Conservation (phyloP, 306 rosid species). For the Pyrus pyrifolia region DNA sequence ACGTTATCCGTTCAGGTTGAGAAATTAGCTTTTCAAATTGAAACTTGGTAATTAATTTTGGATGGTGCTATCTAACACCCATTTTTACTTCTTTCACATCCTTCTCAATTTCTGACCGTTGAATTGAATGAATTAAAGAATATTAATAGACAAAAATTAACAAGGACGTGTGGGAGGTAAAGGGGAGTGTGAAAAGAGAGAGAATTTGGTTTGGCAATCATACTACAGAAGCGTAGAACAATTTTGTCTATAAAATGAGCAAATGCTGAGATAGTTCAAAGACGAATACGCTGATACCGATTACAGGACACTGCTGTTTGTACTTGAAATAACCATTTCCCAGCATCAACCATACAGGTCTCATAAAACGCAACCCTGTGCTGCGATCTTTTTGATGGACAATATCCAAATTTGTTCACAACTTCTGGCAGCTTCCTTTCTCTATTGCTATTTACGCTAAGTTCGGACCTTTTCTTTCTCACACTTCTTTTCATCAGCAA, state of each 20-base stretch:
- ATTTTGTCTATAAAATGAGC: too few species aligned
- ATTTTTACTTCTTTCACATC: too few species aligned
- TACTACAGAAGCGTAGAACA: neutral
- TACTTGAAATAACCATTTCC: neutral
- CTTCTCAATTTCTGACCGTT: too few species aligned
- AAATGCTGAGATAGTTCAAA: too few species aligned
- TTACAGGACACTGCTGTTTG: neutral
- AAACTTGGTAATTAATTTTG: neutral
- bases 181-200: too few species aligned
- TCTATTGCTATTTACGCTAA: neutral
- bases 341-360: neutral
- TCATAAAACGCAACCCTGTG: neutral
- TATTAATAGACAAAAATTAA: too few species aligned
- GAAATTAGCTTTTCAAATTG: neutral
- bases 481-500: slow-evolving; percentile 13
- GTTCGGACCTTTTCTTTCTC: slow-evolving; percentile 22
- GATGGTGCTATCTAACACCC: too few species aligned
- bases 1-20: too few species aligned
- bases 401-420: neutral
- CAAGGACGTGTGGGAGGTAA: too few species aligned
- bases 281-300: too few species aligned
- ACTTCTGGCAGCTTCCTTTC: neutral
- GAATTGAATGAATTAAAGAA: too few species aligned
- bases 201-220: neutral
- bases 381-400: neutral